phyloP scores from a whole-genome alignment of 768 basidiomycete genomes.

The Tricholomella constricta region DNA sequence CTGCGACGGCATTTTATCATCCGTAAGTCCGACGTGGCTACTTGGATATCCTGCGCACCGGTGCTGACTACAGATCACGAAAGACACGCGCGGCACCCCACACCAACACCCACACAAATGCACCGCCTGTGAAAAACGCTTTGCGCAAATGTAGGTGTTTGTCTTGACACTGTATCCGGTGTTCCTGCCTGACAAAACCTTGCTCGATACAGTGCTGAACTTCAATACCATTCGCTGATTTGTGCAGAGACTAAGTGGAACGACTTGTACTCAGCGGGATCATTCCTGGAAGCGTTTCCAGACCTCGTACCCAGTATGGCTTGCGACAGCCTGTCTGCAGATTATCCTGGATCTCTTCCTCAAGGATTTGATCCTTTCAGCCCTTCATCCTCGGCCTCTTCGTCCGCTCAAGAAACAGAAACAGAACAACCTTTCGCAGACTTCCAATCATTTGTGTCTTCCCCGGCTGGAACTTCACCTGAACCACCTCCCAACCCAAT shows the following conservation, averaged over 20 bases:
- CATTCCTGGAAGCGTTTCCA: no score
- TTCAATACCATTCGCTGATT: neutral
- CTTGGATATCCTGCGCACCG: neutral
- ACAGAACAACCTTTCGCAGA: no score
- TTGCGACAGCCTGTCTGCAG: neutral
- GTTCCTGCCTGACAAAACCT: neutral
- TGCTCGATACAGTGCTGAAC: neutral
- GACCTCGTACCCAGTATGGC: neutral
- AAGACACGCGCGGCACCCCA: no score
- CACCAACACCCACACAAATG: no score
- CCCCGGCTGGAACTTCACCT: no score
- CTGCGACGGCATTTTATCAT: neutral
- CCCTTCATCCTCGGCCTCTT: no score
- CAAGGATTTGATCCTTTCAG: neutral
- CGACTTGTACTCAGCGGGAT: neutral
- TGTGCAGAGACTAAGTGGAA: neutral
- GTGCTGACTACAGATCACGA: neutral
- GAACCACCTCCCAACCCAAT: no score
- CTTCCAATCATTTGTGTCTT: no score
- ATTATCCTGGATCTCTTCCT: neutral
- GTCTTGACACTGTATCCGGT: neutral
- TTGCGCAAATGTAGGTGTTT: neutral
- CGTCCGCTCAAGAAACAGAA: no score
- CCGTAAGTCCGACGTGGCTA: neutral
- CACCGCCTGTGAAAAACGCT: no score